These are phyloP conservation scores for Diplodia sapinea DNA, from an alignment of 2,329 filamentous ascomycete genomes.

Conservation along the genomic window DNA sequence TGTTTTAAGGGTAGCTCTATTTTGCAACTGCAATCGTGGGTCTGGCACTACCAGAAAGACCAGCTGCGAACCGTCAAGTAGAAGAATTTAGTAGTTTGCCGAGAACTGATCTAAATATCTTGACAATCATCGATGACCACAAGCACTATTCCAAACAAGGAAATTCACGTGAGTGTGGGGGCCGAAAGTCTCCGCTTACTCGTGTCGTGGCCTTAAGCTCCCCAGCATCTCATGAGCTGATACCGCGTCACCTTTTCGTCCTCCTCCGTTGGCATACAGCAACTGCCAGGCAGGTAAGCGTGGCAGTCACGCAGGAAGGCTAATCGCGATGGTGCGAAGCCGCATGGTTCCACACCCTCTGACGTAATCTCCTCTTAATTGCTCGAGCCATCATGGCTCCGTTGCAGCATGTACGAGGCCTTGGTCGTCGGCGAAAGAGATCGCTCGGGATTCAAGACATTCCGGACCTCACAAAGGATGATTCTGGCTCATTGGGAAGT, in stretches of 20 bases:
- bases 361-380: not conserved
- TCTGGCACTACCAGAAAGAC: too few species aligned
- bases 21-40: too few species aligned
- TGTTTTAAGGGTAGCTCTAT: too few species aligned
- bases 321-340: not conserved
- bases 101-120: too few species aligned
- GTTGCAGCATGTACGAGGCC: not conserved
- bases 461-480: not conserved
- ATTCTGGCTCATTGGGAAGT: not conserved
- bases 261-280: not conserved
- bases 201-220: not conserved
- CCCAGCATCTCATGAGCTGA: not conserved
- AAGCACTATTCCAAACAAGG: not conserved
- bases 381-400: not conserved
- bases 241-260: not conserved
- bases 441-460: constrained; percentile 13
- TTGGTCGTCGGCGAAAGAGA: constrained; percentile 7
- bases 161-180: not conserved
- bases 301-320: not conserved
- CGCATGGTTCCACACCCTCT: not conserved
- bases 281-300: not conserved
- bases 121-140: not conserved
- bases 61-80: too few species aligned
- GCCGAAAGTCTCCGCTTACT: not conserved
- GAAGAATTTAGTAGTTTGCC: too few species aligned